Percentiles rank a stretch among this genome's conserved stretches.
phyloP scores from a whole-genome alignment of 176 grass and related monocot genomes.

The Bonia amplexicaulis region DNA sequence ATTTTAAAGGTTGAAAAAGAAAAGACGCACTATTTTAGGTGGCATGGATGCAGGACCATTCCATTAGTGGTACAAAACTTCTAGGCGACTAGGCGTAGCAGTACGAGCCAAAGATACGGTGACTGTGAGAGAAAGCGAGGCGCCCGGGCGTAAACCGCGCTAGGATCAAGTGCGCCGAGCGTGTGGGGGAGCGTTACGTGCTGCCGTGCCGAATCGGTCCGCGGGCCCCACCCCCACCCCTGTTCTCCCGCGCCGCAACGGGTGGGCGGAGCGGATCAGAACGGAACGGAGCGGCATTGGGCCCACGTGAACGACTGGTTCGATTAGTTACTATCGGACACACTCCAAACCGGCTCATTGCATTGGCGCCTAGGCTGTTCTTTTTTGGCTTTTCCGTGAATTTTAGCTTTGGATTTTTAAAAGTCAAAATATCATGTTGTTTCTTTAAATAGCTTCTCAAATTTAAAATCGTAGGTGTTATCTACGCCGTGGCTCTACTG shows the following conservation, averaged over 20 bases:
- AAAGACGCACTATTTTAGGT: too few relatives aligned
- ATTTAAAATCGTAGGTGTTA: too few relatives aligned
- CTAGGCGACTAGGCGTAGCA: neutral
- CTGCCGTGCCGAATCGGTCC: conserved; percentile 15
- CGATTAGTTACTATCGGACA: neutral
- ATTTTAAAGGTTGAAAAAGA: too few relatives aligned
- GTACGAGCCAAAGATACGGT: neutral
- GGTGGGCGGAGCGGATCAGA: neutral
- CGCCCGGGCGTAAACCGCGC: neutral
- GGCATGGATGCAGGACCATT: neutral
- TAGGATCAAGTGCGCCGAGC: conserved; percentile 32
- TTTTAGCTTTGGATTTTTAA: too few relatives aligned
- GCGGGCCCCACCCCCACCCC: neutral
- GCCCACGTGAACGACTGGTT: neutral
- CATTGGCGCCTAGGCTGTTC: neutral
- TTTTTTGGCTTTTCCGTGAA: too few relatives aligned
- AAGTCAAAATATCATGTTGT: too few relatives aligned
- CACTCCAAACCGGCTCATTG: neutral
- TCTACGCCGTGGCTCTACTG: too few relatives aligned
- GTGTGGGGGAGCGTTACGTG: conserved; percentile 29
- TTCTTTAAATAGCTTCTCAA: too few relatives aligned
- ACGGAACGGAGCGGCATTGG: neutral
- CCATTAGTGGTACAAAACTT: neutral
- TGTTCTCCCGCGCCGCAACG: conserved; percentile 33
- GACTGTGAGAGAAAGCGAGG: neutral